These are phyloP conservation scores for Berberis vulgaris DNA, from an alignment of 164 flowering plant species.

Conservation along the genomic window DNA sequence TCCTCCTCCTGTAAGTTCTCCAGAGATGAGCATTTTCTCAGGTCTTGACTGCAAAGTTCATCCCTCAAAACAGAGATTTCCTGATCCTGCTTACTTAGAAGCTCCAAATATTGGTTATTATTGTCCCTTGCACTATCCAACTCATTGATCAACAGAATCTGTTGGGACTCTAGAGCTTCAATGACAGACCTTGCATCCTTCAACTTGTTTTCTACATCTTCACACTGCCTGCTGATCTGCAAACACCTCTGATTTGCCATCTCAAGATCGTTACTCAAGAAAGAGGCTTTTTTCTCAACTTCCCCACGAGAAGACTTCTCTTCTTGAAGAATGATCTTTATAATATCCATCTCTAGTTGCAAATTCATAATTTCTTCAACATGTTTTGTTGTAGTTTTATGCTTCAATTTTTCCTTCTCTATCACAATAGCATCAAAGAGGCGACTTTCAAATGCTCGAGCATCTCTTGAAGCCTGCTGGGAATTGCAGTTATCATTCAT, in stretches of 20 bases:
- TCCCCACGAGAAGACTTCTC: conserved; percentile 45
- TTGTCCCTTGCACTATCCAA: conserved; percentile 47
- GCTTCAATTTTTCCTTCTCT: conserved; percentile 16
- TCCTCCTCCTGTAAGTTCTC: conserved; percentile 23
- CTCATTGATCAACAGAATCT: conserved; percentile 61
- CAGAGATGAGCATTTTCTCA: conserved; percentile 20
- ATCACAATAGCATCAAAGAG: conserved; percentile 16
- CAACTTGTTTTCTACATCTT: conserved; percentile 34
- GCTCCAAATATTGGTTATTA: conserved; percentile 29
- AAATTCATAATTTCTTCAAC: conserved; percentile 59
- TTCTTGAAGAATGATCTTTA: conserved; percentile 73
- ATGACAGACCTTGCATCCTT: conserved; percentile 54
- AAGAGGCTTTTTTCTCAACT: conserved; percentile 34
- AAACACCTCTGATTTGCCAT: conserved; percentile 29
- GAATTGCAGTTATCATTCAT: conserved; percentile 9
- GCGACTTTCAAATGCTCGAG: conserved; percentile 15
- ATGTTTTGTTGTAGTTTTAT: conserved; percentile 20
- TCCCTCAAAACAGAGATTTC: conserved; percentile 45
- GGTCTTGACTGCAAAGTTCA: conserved; percentile 25
- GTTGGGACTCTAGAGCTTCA: conserved; percentile 89
- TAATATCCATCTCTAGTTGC: conserved; percentile 75
- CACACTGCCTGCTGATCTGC: conserved; percentile 29
- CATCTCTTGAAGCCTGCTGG: conserved; percentile 31
- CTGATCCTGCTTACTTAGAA: conserved; percentile 39
- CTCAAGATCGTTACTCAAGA: conserved; percentile 42